Conservation (phyloP, 192 early-diverging fungal genomes). For the Podila verticillata region DNA sequence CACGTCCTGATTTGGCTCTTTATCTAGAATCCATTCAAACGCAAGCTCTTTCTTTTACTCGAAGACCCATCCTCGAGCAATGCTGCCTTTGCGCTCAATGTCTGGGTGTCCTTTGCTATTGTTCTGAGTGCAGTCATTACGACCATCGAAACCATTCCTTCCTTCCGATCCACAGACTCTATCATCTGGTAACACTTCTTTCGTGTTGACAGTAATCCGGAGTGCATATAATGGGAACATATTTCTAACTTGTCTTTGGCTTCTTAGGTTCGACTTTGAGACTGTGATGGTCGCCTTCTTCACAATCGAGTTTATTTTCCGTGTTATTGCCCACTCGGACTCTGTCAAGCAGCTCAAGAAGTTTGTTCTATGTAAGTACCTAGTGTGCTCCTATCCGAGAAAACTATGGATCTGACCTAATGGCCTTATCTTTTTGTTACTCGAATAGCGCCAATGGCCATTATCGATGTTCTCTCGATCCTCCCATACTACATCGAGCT, state of each 20-base stretch:
- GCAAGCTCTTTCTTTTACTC: constrained; percentile 73
- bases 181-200: constrained; percentile 56
- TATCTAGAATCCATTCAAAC: constrained; percentile 54
- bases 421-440: not conserved
- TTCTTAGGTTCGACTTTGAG: constrained; percentile 71
- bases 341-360: constrained; percentile 67
- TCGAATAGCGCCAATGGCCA: constrained; percentile 63
- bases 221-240: not conserved
- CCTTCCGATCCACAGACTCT: constrained; percentile 67
- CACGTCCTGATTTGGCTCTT: not conserved
- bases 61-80: constrained; percentile 82
- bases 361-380: constrained; percentile 58
- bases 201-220: not conserved
- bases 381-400: too few species aligned
- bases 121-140: constrained; percentile 78
- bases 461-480: constrained; percentile 82
- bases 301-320: constrained; percentile 75
- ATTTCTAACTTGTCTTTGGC: too few species aligned
- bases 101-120: constrained; percentile 79
- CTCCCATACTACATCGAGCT: constrained; percentile 85
- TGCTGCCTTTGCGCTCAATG: constrained; percentile 75
- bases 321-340: constrained; percentile 78
- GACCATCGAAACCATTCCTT: constrained; percentile 83
- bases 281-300: constrained; percentile 77
- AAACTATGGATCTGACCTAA: not conserved